Evolutionary conservation across 306 rosid species (phyloP), one percentile per base, ranked within the genome.

Genomic region (Vigna reflexopilosa): DNA sequence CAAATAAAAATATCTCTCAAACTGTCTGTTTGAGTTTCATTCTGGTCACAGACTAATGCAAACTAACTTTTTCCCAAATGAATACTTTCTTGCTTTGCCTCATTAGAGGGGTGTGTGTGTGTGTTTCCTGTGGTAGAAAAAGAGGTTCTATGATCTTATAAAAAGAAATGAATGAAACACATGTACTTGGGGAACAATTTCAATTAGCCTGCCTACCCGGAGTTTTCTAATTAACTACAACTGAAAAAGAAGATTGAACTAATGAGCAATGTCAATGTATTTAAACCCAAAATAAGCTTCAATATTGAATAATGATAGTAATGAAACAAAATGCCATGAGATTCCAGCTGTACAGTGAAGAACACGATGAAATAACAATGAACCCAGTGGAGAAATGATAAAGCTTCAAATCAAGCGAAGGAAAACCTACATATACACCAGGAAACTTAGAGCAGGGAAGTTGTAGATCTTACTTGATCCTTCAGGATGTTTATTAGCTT

Each of bases 401-500:
- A 34, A 82, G 32, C 36, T n/a, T 69, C 30, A 59, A 73, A 40
- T 52, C 73, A 72, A 55, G 65, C 44, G 67, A 47, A 73, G 15
- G 61, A 38, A 13, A 22, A 12, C 20, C 20, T 11, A 56, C 66
- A 30, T 30, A 30, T 30, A 30, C 34, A 30, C 34, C 5, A 32
- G 51, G 34, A 69, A 72, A 58, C 4, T 50, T 58, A 55, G 69
- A 26, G 52, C 40, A 42, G 12, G 45, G 54, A 26, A 65, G 56
- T 42, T 38, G 47, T 38, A 59, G 62, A 79, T 86, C 98, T 87
- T 89, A 96, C 99, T 84, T 96, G 97, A 81, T 86, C 88, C 77
- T 91, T 89, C 80, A 96, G 89, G 81, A 96, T 85, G 79, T 90
- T 86, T 19, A 89, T 85, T 57, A 96, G 79, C 89, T 87, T 96